A percentile compares a stretch with the other conserved stretches of the same genome.
Evolutionary conservation across 345 rosid species (phyloP).

Genomic region (Rhizophora mangle): DNA sequence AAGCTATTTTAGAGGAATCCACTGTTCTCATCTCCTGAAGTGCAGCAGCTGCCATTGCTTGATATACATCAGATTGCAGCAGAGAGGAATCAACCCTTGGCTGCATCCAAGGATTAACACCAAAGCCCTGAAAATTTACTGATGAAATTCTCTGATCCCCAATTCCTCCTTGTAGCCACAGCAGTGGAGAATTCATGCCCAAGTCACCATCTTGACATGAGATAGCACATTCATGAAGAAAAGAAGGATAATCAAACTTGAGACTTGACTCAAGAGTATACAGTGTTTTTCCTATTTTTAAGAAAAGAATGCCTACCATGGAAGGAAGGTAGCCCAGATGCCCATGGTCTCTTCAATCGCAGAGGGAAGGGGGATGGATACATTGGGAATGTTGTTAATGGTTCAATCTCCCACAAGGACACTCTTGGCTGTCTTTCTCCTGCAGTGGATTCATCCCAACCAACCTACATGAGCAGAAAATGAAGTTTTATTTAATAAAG

Average conservation of each 20-base stretch:
- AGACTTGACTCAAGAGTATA: background rate
- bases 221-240: background rate
- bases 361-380: constrained; percentile 48
- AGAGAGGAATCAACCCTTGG: constrained; percentile 41
- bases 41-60: constrained; percentile 52
- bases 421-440: constrained; percentile 59
- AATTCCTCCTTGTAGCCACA: constrained; percentile 48
- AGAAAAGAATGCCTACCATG: constrained; percentile 26
- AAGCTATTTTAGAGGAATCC: constrained; percentile 34
- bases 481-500: background rate
- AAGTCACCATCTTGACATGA: constrained; percentile 35
- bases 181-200: constrained; percentile 34
- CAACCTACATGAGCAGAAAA: constrained; percentile 32
- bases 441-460: constrained; percentile 58
- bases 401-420: constrained; percentile 54
- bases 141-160: constrained; percentile 45
- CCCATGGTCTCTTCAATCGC: constrained; percentile 47
- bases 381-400: constrained; percentile 49
- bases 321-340: constrained; percentile 41
- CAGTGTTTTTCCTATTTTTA: background rate
- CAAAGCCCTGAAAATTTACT: constrained; percentile 41
- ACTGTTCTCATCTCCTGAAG: constrained; percentile 43
- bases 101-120: constrained; percentile 43
- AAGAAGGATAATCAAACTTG: background rate
- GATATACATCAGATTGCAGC: constrained; percentile 42